phyloP scores from a whole-genome alignment of 2,329 filamentous ascomycete genomes.

The Fusarium pseudograminearum region DNA sequence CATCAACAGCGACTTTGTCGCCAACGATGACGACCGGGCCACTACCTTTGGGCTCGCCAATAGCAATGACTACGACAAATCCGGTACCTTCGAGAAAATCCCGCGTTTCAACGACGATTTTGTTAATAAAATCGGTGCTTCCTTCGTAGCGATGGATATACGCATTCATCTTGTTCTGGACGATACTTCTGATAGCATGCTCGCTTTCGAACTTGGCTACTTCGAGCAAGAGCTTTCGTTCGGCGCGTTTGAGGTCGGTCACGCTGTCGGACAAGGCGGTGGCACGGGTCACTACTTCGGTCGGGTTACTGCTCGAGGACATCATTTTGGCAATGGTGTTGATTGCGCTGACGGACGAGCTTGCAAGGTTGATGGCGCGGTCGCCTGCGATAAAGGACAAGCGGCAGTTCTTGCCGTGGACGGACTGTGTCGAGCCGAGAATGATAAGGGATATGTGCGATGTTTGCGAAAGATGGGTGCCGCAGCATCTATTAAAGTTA shows the following conservation, averaged over 20 bases:
- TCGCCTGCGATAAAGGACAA: constrained; percentile 49
- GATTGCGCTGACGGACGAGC: constrained; percentile 41
- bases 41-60: constrained; percentile 43
- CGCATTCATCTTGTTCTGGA: constrained; percentile 35
- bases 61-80: constrained; percentile 42
- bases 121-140: constrained; percentile 50
- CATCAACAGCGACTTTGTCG: constrained; percentile 39
- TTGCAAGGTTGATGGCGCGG: constrained; percentile 44
- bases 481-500: constrained; percentile 45
- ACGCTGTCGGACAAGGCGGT: constrained; percentile 29
- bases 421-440: constrained; percentile 45
- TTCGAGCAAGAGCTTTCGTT: constrained; percentile 48
- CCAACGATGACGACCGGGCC: constrained; percentile 47
- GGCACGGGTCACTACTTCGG: constrained; percentile 38
- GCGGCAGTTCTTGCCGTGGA: constrained; percentile 51
- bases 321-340: constrained; percentile 43
- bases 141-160: constrained; percentile 46
- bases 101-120: constrained; percentile 42
- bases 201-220: constrained; percentile 49
- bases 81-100: constrained; percentile 34
- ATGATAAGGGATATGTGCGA: constrained; percentile 50
- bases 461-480: constrained; percentile 50
- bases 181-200: constrained; percentile 21
- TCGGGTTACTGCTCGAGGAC: constrained; percentile 41
- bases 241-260: constrained; percentile 40